A percentile compares a stretch with the other conserved stretches of the same genome.
phyloP scores from a whole-genome alignment of 441 rosid genomes.

The Euphorbia celastroides region DNA sequence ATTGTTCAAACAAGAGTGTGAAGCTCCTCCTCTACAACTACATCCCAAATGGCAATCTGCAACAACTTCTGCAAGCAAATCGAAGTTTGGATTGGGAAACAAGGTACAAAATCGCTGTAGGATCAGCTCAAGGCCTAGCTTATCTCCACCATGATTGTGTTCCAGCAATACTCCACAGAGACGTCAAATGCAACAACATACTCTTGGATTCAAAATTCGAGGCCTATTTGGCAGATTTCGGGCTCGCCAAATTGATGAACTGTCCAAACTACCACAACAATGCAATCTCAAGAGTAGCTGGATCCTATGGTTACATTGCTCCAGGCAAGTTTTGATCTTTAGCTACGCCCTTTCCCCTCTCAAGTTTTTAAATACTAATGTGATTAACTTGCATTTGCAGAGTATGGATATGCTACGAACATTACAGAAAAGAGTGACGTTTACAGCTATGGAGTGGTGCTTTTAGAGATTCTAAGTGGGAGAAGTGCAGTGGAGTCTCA shows the following conservation, averaged over 20 bases:
- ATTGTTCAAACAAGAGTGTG: slow-evolving; percentile 77
- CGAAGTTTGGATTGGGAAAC: slow-evolving; percentile 83
- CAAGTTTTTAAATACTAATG: not conserved
- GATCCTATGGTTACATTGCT: slow-evolving; percentile 98
- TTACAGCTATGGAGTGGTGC: slow-evolving; percentile 78
- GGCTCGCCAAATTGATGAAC: slow-evolving; percentile 55
- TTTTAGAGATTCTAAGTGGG: slow-evolving; percentile 79
- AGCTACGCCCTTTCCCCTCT: no score
- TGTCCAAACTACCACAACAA: slow-evolving; percentile 53
- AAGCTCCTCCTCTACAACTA: slow-evolving; percentile 86
- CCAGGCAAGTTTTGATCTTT: slow-evolving; percentile 55
- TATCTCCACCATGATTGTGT: slow-evolving; percentile 87
- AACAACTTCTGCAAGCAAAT: slow-evolving; percentile 61
- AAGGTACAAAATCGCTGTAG: slow-evolving; percentile 59
- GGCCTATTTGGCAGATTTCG: slow-evolving; percentile 85
- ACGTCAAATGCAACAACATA: slow-evolving; percentile 91
- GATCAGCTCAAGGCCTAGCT: slow-evolving; percentile 83
- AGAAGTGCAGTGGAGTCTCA: slow-evolving; percentile 90
- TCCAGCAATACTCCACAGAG: slow-evolving; percentile 87
- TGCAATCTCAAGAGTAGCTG: slow-evolving; percentile 79
- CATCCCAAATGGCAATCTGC: slow-evolving; percentile 75
- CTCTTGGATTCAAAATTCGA: slow-evolving; percentile 61
- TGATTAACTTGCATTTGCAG: slow-evolving; percentile 23
- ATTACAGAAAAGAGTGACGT: slow-evolving; percentile 86
- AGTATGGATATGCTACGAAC: slow-evolving; percentile 70